Evolutionary conservation across 306 rosid species (phyloP).

Genomic region (Fragaria nilgerrensis): DNA sequence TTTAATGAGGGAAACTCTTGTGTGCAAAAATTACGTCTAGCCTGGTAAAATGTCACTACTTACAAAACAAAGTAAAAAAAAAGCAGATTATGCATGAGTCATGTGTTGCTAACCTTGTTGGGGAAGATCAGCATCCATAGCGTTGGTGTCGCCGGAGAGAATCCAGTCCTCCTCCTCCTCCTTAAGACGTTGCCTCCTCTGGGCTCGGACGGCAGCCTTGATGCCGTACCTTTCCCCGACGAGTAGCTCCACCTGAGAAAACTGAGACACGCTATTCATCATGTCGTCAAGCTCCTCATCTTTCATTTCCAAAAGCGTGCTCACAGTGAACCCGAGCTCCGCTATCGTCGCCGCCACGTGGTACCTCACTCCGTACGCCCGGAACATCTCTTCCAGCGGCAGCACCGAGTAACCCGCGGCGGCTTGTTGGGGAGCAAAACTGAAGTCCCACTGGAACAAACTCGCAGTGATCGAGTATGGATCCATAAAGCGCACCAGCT

Average conservation of each 20-base stretch:
- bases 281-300: slow-evolving; percentile 91
- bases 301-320: slow-evolving; percentile 73
- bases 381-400: slow-evolving; percentile 70
- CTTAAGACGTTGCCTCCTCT: slow-evolving; percentile 70
- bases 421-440: slow-evolving; percentile 21
- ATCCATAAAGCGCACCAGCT: slow-evolving; percentile 47
- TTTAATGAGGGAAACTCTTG: neutral
- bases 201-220: slow-evolving; percentile 88
- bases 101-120: slow-evolving; percentile 59
- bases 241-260: slow-evolving; percentile 83
- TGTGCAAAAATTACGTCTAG: neutral
- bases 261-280: slow-evolving; percentile 86
- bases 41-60: neutral
- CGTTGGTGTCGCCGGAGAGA: slow-evolving; percentile 50
- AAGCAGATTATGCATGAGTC: neutral
- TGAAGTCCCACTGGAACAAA: slow-evolving; percentile 89
- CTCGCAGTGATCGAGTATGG: slow-evolving; percentile 68
- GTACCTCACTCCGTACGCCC: slow-evolving; percentile 81
- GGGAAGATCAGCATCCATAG: slow-evolving; percentile 85
- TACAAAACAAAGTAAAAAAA: neutral
- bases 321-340: slow-evolving; percentile 87
- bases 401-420: neutral
- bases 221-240: slow-evolving; percentile 92
- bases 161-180: slow-evolving; percentile 72
- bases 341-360: slow-evolving; percentile 83